Evolutionary conservation across 176 grass and related monocot species (phyloP), one percentile per base, ranked within the genome.

Genomic region (Olyra latifolia): DNA sequence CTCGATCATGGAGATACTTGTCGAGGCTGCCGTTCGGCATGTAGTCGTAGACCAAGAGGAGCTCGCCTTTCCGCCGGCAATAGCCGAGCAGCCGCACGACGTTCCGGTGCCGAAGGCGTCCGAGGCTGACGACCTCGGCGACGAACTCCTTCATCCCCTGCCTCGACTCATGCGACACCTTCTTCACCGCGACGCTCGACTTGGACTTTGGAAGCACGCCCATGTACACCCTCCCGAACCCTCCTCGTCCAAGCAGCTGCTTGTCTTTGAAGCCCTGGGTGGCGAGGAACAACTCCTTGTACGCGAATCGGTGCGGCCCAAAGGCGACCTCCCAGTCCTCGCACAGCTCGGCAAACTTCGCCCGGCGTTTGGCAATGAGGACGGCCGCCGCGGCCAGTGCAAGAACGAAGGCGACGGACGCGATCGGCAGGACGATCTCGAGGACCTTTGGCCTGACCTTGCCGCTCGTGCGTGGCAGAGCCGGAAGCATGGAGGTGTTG

Each of bases 101-200:
- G 30, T 80, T 82, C 46, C 82, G 50, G 4, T 89, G 87, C 4
- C 82, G 79, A 19, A 89, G 74, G 64, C 75, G 54, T 7, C 82
- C 76, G 0, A 89, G 63, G 83, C 87, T 89, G 24, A 75, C 62
- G 8, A 89, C 17, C 45, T 89, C 85, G 7, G 76, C 69, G 46
- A 85, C 38, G 45, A 91, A 89, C 61, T 89, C 68, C 39, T 80
- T 89, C n/a, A 85, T 81, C 35, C 87, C 87, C 73, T 89, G 87
- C 10, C 65, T 85, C 19, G 81, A 83, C 45, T 84, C 75, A 6
- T 81, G 72, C 29, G 76, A 85, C 3, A 89, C 30, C 27, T n/a
- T 55, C 80, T 89, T 89, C 53, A 91, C 78, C 0, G 89, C 89
- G 1, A 88, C 55, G 11, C 66, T 67, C 27, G 3, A 13, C 30